Evolutionary conservation across 2,329 filamentous ascomycete genomes (phyloP).

Genomic region (Botryotinia calthae): DNA sequence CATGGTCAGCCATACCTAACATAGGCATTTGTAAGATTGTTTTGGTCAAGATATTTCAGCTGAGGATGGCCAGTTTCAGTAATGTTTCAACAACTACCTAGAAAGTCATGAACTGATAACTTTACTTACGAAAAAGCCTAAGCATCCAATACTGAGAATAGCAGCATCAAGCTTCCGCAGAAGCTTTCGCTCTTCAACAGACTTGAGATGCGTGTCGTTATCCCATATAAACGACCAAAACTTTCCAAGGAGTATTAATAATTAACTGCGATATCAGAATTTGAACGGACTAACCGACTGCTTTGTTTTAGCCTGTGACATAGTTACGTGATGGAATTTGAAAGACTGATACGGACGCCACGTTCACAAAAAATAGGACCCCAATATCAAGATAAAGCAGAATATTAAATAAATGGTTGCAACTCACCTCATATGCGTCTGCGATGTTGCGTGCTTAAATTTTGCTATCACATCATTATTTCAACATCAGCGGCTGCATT

Average conservation of each 20-base stretch:
- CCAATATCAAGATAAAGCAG: background rate
- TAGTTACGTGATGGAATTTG: background rate
- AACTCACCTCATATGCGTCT: background rate
- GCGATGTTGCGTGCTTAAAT: background rate
- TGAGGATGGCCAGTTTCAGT: no score
- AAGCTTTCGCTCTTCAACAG: background rate
- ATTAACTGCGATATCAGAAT: background rate
- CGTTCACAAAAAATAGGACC: background rate
- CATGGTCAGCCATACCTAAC: no score
- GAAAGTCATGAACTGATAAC: background rate
- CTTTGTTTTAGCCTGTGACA: background rate
- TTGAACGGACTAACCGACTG: background rate
- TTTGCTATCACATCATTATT: slow-evolving; percentile 4
- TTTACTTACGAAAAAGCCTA: background rate
- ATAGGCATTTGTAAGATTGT: no score
- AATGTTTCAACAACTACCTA: background rate
- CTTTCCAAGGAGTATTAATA: background rate
- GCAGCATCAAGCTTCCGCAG: background rate
- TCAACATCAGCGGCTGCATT: background rate
- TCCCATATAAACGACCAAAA: background rate
- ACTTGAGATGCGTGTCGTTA: background rate
- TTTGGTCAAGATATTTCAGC: no score
- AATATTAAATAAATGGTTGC: background rate
- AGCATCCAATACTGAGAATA: slow-evolving; percentile 1
- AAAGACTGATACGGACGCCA: background rate